phyloP scores from a whole-genome alignment of 352 stramenopile species.

The Halophytophthora batemanensis region DNA sequence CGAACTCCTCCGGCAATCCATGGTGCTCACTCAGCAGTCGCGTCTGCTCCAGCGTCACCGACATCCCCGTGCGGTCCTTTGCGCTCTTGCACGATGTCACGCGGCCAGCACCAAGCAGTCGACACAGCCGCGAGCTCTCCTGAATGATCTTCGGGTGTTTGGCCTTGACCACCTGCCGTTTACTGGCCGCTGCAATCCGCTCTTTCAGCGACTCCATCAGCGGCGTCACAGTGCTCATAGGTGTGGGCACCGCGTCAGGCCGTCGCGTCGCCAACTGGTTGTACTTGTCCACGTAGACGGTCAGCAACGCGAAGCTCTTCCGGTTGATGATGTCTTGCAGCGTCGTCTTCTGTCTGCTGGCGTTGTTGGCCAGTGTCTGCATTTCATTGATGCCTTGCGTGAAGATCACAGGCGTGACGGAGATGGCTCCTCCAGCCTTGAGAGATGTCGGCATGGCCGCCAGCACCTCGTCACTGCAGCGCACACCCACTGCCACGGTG shows the following conservation, averaged over 20 bases:
- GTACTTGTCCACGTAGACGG: slow-evolving; percentile 63
- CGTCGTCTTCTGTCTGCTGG: slow-evolving; percentile 61
- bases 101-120: slow-evolving; percentile 85
- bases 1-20: slow-evolving; percentile 48
- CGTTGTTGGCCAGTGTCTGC: slow-evolving; percentile 76
- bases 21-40: slow-evolving; percentile 61
- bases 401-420: slow-evolving; percentile 63
- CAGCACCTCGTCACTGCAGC: slow-evolving; percentile 41
- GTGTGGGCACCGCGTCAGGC: slow-evolving; percentile 43
- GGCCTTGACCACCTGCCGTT: slow-evolving; percentile 63
- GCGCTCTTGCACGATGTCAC: slow-evolving; percentile 95
- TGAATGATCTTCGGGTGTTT: slow-evolving; percentile 82
- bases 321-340: slow-evolving; percentile 76
- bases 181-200: slow-evolving; percentile 49
- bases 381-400: slow-evolving; percentile 83
- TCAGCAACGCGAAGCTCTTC: slow-evolving; percentile 59
- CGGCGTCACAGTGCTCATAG: slow-evolving; percentile 32
- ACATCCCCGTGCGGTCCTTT: slow-evolving; percentile 96
- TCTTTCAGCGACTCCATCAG: slow-evolving; percentile 53
- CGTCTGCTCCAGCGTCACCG: slow-evolving; percentile 92
- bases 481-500: slow-evolving; percentile 57
- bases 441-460: slow-evolving; percentile 43
- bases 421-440: slow-evolving; percentile 43
- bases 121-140: slow-evolving; percentile 56
- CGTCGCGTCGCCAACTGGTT: slow-evolving; percentile 40